Evolutionary conservation across 2,329 filamentous ascomycete genomes (phyloP), one percentile per base, ranked within the genome.

Genomic region (Hypoxylon sp.): DNA sequence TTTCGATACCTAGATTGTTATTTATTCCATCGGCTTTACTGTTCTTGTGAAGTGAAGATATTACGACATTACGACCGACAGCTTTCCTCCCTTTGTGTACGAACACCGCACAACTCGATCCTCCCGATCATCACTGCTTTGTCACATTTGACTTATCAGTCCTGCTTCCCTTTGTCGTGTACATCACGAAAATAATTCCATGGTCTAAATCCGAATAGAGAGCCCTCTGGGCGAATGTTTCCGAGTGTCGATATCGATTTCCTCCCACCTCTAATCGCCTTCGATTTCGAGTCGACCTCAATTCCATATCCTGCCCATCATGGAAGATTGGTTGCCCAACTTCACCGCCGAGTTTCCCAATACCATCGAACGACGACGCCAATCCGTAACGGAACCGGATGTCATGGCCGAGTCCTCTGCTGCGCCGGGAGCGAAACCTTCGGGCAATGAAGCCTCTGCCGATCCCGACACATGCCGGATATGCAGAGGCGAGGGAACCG

Each of bases 381-480:
- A 45, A 9, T 62, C 62, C 12, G 34, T 21, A 4, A 25, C 55
- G n/a, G 54, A 35, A n/a, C 35, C 46, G 15, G 47, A 59, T 6
- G 23, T 32, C 29, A 63, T 61, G 59, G 38, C 56, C 12, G 58
- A 60, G n/a, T 25, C 46, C 13, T 20, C 50, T 9, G n/a, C n/a
- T n/a, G 26, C 19, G 2, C 9, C 40, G 7, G 49, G 29, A 25
- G 9, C 12, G n/a, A 54, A 51, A 30, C 35, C 43, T 23, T 34
- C n/a, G 12, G 36, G 29, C 20, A 50, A 54, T 11, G 51, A 55
- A 26, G 31, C 56, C 43, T 48, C 51, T 9, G 27, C 46, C 21
- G 66, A 69, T 58, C 60, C 64, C 57, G 90, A 96, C 67, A 95
- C 91, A n/a, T 99, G 94, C 77, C 87, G 94, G 55, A 99, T 99